Evolutionary conservation across 148 eudicot species (phyloP), one percentile per base, ranked within the genome.

Genomic region (Rhododendron molle): DNA sequence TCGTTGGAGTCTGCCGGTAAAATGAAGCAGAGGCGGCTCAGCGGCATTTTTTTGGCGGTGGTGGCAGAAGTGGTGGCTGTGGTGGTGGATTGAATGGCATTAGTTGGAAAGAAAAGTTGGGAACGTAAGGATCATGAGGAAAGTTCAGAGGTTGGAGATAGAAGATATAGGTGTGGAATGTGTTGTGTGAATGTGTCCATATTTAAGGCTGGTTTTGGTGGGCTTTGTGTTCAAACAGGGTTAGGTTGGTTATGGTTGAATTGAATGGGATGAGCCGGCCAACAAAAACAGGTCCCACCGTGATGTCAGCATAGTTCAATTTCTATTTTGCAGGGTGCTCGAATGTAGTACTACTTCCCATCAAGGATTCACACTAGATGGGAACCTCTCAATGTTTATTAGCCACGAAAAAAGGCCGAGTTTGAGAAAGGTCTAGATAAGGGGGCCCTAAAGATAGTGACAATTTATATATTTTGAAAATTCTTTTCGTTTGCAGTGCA

Each of bases 211-310:
- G 8, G 5, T 23, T 76, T 76, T 38, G 26, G 43, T 76, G 46
- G 50, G 80, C 28, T 15, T 40, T 77, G 23, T 15, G 85, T 90
- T 91, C 93, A 91, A 90, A 60, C 71, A 34, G 8, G 86, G 89
- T 88, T 91, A 87, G 86, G 89, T 88, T 91, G 92, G 91, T 92
- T 91, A 86, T 67, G 73, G 90, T 92, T 92, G 93, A 92, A 89
- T 74, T 50, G 14, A 74, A n/a, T 72, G 86, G 12, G 0, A 21
- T 83, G 76, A 81, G 71, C 78, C 73, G 86, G 88, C 89, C 88
- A 86, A 89, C 86, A 4, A 47, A 7, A 11, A 83, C 47, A 40
- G 28, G 78, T 32, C 60, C 65, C 78, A 58, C 3, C 20, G 38
- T 54, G 28, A 34, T 52, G 60, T 67, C 85, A 83, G 74, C 36